Evolutionary conservation across 1,139 yeast genomes (phyloP).

Genomic region (Suhomyces ambrosiae): DNA sequence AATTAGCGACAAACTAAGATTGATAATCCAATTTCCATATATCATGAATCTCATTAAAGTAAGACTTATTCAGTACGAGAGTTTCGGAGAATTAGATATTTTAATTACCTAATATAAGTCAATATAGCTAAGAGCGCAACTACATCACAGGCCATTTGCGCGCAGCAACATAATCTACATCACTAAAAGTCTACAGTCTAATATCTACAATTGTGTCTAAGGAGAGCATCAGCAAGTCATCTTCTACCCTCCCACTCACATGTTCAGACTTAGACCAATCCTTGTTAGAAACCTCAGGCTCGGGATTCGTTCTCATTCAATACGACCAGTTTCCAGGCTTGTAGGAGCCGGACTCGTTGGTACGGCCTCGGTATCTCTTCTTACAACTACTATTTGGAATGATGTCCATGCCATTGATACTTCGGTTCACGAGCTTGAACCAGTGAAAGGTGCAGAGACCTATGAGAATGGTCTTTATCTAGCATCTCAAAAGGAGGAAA

Average conservation of each 20-base stretch:
- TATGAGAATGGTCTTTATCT: slow-evolving; percentile 66
- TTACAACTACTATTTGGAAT: slow-evolving; percentile 19
- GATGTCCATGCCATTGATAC: slow-evolving; percentile 40
- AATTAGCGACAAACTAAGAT: no score
- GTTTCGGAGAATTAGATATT: no score
- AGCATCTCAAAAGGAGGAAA: slow-evolving; percentile 60
- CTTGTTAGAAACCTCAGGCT: slow-evolving; percentile 4
- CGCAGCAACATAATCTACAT: no score
- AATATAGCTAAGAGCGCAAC: no score
- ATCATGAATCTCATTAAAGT: no score
- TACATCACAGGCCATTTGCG: no score
- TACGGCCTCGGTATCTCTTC: slow-evolving; percentile 4
- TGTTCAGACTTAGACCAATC: slow-evolving; percentile 9
- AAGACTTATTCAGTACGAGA: no score
- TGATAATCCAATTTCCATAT: no score
- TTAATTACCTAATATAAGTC: no score
- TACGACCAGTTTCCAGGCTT: neutral
- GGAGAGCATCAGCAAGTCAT: neutral
- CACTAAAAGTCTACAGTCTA: no score
- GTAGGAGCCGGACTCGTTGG: slow-evolving; percentile 7
- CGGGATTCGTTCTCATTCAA: slow-evolving; percentile 1
- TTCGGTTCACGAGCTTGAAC: slow-evolving; percentile 39
- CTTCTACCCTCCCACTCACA: no score
- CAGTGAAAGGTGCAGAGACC: slow-evolving; percentile 57
- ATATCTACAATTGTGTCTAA: no score